Base-by-base conservation (phyloP, 495 filamentous ascomycete species). In the Alectoria sarmentosa region DNA sequence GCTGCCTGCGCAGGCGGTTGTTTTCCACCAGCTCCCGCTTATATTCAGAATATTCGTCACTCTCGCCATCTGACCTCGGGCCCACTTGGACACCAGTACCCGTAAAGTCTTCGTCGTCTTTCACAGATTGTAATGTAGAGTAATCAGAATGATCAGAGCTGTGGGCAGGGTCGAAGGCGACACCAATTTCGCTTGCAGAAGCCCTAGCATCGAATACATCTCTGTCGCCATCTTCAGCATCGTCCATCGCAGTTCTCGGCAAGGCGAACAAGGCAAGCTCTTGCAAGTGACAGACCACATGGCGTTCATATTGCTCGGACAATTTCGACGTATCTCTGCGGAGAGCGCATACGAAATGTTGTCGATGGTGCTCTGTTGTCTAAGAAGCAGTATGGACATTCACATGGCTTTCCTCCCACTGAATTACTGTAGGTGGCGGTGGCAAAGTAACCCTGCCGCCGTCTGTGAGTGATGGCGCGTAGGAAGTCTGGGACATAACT, bases 101-200 rank as follows among this genome's bases (percentile, higher is more conserved):
- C 59, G 71, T 69, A 39, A 78, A 83, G 54, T 75, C 80, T 71
- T 84, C 83, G 63, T 81, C 83, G 73, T 85, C 83, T 26, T 46
- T 70, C 69, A 52, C 63, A 66, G 42, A 66, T 69, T 26, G 32
- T 32, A 28, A 54, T 19, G 49, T 32, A n/a, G 49, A 30, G 46
- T 54, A 28, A 54, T 54, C 26, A 54, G 49, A 54, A 54, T 32
- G 49, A 54, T 34, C 66, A 58, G 71, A 72, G 39, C 65, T 48
- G 36, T 69, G 44, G 49, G 61, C 65, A 65, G 65, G n/a, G 39
- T 41, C 39, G 15, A 41, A 9, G 13, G 3, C 39, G 13, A 41
- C 13, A 41, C 13, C 13, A 14, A 3, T 41, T 41, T 41, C 39
- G 13, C 13, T 15, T 41, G 39, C 15, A 41, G 39, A 41, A 41